Base-by-base conservation (phyloP, 805 yeast species). In the Starmerella cellae region DNA sequence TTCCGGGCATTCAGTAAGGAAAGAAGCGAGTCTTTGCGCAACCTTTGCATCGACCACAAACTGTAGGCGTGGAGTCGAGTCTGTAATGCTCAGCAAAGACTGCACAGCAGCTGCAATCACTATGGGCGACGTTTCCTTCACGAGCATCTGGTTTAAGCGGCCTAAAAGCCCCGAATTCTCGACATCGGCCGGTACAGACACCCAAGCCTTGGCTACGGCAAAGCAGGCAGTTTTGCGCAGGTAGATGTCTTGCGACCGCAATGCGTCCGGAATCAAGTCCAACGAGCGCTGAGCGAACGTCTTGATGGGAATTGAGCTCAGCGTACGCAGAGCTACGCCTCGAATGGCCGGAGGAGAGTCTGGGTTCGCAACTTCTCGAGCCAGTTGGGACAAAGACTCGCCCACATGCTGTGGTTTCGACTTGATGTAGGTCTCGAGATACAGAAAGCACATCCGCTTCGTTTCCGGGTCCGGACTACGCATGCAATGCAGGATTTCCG, bases 81-180 rank as follows among this genome's bases (percentile, higher is more conserved):
- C 87, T 4, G 82, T 74, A 26, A 85, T 70, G 44, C 71, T 77
- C 45, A 66, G 60, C 39, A 87, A 61, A 0, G 84, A 73, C 3
- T 83, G 77, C 31, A 85, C 62, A 0, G 91, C 80, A 16, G 83
- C 72, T 0, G 88, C 68, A 2, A 79, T 79, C 5, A 84, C 82
- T 0, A 70, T 54, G 1, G 78, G 70, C 48, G 72, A 71, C 0
- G 60, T 51, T 54, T 82, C 88, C 6, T 32, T 20, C 35, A 68
- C 70, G 29, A 83, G 61, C 41, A 72, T 59, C 30, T 60, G 65
- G 55, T 74, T 78, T 48, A 77, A 65, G 13, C 55, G 60, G 21
- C 64, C 69, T 23, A 79, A 59, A 44, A 79, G 55, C 16, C 65
- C 65, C 4, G 60, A 58, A 4, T 59, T 53, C 31, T 65, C 63